Conservation (phyloP, 495 filamentous ascomycete genomes). For the Aspergillus affinis region DNA sequence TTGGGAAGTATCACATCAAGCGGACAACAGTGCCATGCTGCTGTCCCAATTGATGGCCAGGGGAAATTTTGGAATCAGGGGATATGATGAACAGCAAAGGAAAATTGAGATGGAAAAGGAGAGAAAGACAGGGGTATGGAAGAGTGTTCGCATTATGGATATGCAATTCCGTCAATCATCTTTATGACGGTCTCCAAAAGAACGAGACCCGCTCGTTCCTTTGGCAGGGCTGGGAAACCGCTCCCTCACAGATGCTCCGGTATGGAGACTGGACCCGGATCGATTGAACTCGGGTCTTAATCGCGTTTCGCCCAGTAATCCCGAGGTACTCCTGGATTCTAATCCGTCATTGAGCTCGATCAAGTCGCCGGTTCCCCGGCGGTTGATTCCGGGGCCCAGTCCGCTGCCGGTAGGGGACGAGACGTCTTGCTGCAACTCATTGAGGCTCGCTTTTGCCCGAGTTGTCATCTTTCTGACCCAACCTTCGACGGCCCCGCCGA, state of each 20-base stretch:
- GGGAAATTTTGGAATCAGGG: background rate
- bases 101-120: constrained; percentile 2
- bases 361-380: constrained; percentile 61
- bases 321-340: constrained; percentile 33
- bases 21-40: background rate
- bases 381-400: constrained; percentile 35
- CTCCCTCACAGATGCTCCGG: constrained; percentile 18
- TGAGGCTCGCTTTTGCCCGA: constrained; percentile 41
- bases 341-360: constrained; percentile 77
- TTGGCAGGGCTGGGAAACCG: constrained; percentile 31
- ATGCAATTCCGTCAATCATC: constrained; percentile 26
- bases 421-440: constrained; percentile 39
- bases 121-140: constrained; percentile 1
- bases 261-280: constrained; percentile 20
- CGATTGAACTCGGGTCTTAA: constrained; percentile 23
- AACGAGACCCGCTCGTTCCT: constrained; percentile 45
- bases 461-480: constrained; percentile 82
- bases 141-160: background rate
- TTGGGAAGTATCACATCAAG: background rate
- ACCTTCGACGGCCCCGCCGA: constrained; percentile 80
- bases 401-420: constrained; percentile 29
- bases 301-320: constrained; percentile 16
- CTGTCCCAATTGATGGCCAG: constrained; percentile 8
- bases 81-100: constrained; percentile 3
- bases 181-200: constrained; percentile 29